Conservation (phyloP, 306 rosid genomes). For the peach (Prunus persica) region Prunus_persica_NCBIv2 NC_034013.1:12789001-12789500, state of each 20-base stretch:
- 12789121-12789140: not conserved
- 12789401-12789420: conserved; percentile 12
- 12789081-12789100: not conserved
- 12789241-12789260: not conserved
- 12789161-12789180: not conserved
- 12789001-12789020: conserved; percentile 41
- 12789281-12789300: conserved; percentile 16
- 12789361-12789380: not conserved
- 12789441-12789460: conserved; percentile 28
- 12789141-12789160: not conserved
- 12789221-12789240: conserved; percentile 19
- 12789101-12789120: not conserved
- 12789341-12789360: conserved; percentile 4
- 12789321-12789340: conserved; percentile 16
- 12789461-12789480: conserved; percentile 29
- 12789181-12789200: not conserved
- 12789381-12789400: conserved; percentile 16
- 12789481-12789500: conserved; percentile 36
- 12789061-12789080: too few species aligned
- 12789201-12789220: conserved; percentile 4
- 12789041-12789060: conserved; percentile 17
- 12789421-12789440: conserved; percentile 32
- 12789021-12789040: conserved; percentile 30
- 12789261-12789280: conserved; percentile 1
- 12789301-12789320: not conserved